Percentiles rank a stretch among this genome's conserved stretches.
These are phyloP conservation scores for Dalbergia oliveri DNA, from an alignment of 306 rosid species.

Conservation along the genomic window DNA sequence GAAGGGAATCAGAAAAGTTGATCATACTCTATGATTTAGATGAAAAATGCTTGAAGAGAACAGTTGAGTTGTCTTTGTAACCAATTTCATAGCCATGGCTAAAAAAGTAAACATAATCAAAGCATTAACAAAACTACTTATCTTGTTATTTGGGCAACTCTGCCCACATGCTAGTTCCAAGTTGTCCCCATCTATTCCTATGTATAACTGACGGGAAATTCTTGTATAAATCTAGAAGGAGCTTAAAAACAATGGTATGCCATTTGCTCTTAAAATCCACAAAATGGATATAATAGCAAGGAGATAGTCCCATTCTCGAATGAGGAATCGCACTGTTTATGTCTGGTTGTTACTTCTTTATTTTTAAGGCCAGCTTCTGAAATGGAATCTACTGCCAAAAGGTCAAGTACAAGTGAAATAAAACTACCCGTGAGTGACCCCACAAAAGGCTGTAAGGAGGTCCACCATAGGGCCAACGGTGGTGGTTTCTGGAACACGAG, in stretches of 20 bases:
- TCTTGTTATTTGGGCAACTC: neutral
- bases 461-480: constrained; percentile 19
- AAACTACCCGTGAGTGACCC: constrained; percentile 50
- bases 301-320: constrained; percentile 9
- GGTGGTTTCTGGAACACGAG: constrained; percentile 37
- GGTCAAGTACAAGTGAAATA: constrained; percentile 8
- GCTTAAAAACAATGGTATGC: constrained; percentile 3
- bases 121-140: neutral
- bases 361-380: constrained; percentile 15
- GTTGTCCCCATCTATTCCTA: constrained; percentile 34
- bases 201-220: neutral
- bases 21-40: neutral
- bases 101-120: neutral
- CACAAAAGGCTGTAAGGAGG: constrained; percentile 40
- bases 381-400: constrained; percentile 31
- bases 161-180: constrained; percentile 7
- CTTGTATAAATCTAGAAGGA: neutral
- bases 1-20: neutral
- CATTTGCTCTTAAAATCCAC: constrained; percentile 30
- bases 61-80: neutral
- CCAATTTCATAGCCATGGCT: neutral
- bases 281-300: constrained; percentile 36
- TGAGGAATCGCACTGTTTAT: constrained; percentile 19
- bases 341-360: constrained; percentile 2
- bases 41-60: constrained; percentile 13